Evolutionary conservation across 164 flowering plant genomes (phyloP), one percentile per base, ranked within the genome.

Genomic region (Kalanchoe fedtschenkoi): DNA sequence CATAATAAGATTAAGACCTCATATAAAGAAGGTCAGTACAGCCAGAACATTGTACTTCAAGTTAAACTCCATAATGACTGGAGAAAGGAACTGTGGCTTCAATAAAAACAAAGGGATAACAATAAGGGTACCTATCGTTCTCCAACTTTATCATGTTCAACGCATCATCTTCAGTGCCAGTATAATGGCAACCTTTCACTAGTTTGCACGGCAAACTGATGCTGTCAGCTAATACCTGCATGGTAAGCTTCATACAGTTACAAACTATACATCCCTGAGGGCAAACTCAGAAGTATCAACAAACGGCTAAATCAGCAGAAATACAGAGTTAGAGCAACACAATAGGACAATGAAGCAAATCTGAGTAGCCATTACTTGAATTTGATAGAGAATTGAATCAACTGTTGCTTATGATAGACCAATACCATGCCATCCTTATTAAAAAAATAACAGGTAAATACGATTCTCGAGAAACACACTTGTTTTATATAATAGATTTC

Each of bases 91-190:
- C 5, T 17, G 39, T 22, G 29, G 29, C 63, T 38, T 61, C 10
- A 15, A 35, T 39, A 26, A 13, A 34, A 1, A 35, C 5, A 30
- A n/a, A 2, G 11, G 39, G n/a, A 14, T 29, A 44, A 73, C 41
- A 43, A 38, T 22, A 30, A 24, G 17, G 66, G 58, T 66, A 88
- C 99, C 97, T 89, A 64, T 83, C 97, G 75, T 95, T 79, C 54
- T 80, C 88, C 72, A 83, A 75, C 78, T 87, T 95, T 76, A 95
- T 83, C 60, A 86, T 79, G 78, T 89, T 91, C 61, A 95, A 83
- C 53, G 96, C 96, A 82, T 86, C 99, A 72, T 91, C 97, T 72
- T 91, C 99, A 63, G 78, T 75, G 19, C 99, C 99, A 66, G 95
- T 89, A 75, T 95, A 95, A 69, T 87, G 96, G 70, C 96, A 87